Evolutionary conservation across 257 asterid genomes (phyloP).

Genomic region (Ajuga chamaepitys): DNA sequence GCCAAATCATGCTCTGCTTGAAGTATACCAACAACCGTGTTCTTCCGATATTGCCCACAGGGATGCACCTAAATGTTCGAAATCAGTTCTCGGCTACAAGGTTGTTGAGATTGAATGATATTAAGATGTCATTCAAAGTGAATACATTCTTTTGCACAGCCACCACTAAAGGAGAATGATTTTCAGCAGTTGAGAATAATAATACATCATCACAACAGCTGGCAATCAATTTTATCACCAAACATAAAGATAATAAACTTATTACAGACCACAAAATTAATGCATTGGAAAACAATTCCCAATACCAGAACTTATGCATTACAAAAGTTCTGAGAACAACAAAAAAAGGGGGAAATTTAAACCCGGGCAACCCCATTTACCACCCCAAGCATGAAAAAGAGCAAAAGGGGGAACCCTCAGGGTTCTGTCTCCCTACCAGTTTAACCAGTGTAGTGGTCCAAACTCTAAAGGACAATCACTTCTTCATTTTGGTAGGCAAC

Average conservation of each 20-base stretch:
- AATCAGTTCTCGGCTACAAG: background rate
- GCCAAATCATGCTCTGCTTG: constrained; percentile 90
- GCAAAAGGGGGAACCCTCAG: no score
- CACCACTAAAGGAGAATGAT: background rate
- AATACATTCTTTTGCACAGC: background rate
- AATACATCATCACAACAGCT: background rate
- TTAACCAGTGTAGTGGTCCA: no score
- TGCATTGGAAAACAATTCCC: no score
- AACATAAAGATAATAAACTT: background rate
- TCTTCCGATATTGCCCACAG: constrained; percentile 97
- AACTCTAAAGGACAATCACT: no score
- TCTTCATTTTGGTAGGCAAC: no score
- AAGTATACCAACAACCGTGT: constrained; percentile 87
- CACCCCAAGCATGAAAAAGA: no score
- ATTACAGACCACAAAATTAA: no score
- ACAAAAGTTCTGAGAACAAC: no score
- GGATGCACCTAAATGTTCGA: constrained; percentile 72
- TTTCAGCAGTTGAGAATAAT: background rate
- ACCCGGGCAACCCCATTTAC: no score
- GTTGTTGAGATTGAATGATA: background rate
- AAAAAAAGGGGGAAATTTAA: no score
- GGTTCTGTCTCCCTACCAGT: no score
- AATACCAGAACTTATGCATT: no score
- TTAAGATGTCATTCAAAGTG: background rate
- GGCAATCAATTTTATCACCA: background rate